Base-by-base conservation (phyloP, 2,329 filamentous ascomycete species). In the Cladosporium cucumerinum region DNA sequence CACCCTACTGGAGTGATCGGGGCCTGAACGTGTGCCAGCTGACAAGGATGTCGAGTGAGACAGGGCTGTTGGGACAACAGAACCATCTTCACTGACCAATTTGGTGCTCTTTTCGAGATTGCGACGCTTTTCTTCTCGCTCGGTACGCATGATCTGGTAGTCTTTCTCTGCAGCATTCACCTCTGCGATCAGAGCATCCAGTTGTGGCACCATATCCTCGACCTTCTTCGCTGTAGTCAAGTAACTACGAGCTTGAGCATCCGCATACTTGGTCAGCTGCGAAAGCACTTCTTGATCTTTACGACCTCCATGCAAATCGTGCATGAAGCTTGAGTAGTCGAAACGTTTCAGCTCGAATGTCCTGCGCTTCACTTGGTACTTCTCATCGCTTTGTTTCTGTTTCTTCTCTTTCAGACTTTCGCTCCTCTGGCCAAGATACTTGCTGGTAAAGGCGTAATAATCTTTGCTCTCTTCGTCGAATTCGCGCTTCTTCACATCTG, bases 391-490 rank as follows among this genome's bases (percentile, higher is more conserved):
- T 72, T 97, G 93, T 48, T 87, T 91, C 67, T 95, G 88, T 79
- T 98, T 98, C 84, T 99, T 99, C 76, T 96, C 91, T 79, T 98
- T 99, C 72, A 97, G 83, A 8, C 94, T 96, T 78, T 99, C 95
- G 75, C 96, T 93, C 51, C 94, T 87, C 76, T 98, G 94, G 34
- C 95, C 95, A n/a, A 99, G 86, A 78, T 99, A 99, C 55, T 93
- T 88, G 68, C 93, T 91, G 59, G 98, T 91, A 75, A 97, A 99
- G 68, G 90, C 89, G 78, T 99, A 99, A 79, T 97, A 99, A 76
- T 99, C 95, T 76, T 96, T 95, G 81, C 94, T 98, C 77, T 99
- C 95, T 73, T 99, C 95, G 69, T 99, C 95, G 72, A 99, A 99
- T 71, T 98, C 95, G 69, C 95, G 92, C 79, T 95, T 96, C 81